Evolutionary conservation across 306 rosid genomes (phyloP).

Genomic region (Parietaria judaica): DNA sequence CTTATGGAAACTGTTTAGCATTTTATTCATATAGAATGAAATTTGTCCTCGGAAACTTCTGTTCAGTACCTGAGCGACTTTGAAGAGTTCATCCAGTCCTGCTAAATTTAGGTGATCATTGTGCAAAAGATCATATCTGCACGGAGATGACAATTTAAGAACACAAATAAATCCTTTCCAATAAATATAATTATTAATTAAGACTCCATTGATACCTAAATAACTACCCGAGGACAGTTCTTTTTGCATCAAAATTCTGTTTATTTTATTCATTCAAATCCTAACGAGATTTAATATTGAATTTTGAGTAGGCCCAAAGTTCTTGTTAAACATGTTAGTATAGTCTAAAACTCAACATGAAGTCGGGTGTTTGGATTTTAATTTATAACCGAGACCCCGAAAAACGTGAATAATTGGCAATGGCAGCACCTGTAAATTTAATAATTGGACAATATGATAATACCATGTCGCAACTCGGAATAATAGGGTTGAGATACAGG

Average conservation of each 20-base stretch:
- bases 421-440: neutral
- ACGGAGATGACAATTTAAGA: slow-evolving; percentile 20
- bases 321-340: slow-evolving; percentile 10
- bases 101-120: slow-evolving; percentile 88
- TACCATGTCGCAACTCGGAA: too few species aligned
- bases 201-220: neutral
- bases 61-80: slow-evolving; percentile 78
- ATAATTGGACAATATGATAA: neutral
- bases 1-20: neutral
- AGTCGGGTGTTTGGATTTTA: neutral
- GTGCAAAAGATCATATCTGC: slow-evolving; percentile 91
- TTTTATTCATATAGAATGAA: neutral
- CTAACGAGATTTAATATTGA: neutral
- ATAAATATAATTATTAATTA: slow-evolving; percentile 9
- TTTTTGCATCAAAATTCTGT: neutral
- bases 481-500: neutral
- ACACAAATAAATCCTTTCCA: slow-evolving; percentile 7
- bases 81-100: slow-evolving; percentile 89
- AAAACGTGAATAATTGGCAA: neutral
- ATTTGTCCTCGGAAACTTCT: neutral
- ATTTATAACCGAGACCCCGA: neutral
- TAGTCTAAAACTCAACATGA: neutral
- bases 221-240: neutral
- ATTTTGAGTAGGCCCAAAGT: slow-evolving; percentile 5
- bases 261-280: neutral